Base-by-base conservation (phyloP, 192 early-diverging fungal genomes). In the Rhizophagus sp. region DNA sequence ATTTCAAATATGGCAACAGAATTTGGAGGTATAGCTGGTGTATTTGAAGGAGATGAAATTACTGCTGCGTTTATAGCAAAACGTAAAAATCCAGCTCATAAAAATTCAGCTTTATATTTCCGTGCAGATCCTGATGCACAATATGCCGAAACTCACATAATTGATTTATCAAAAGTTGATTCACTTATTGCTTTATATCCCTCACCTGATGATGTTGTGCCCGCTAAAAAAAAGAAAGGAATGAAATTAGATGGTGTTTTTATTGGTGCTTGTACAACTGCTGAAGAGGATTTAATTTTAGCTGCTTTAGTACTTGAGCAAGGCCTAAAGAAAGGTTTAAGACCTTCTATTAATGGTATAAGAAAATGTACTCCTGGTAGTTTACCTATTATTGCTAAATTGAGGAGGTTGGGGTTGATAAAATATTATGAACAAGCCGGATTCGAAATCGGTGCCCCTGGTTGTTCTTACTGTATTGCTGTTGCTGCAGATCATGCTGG, bases 1-100 rank as follows among this genome's bases (percentile, higher is more conserved):
- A 89, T 93, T 80, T 86, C 93, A 82, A 94, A 93, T 88, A 95
- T 95, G 93, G 88, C 92, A 79, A 95, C 93, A 73, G 93, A 95
- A 84, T 95, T 95, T 89, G 93, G 93, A 75, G 93, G 91, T 73
- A 95, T 95, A 84, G 93, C 93, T 68, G 93, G 93, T 65, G 93
- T 95, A 78, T 95, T 91, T 83, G 92, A 90, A 83, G 90, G 89
- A 44, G 91, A 94, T 76, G 89, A 91, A 87, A 88, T 88, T 79
- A 95, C 92, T 17, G 92, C 94, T 22, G 88, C 91, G 4, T 95
- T 88, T 76, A 86, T 94, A 81, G 85, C 88, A 79, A 90, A 92
- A 86, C 90, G 95, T 86, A 92, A 90, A 82, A 90, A 91, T 80
- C 88, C 89, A 76, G 86, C 88, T 79, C 88, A 93, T 84, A 89